Conservation (phyloP, 2,329 filamentous ascomycete genomes). For the Cordyceps militaris region DNA sequence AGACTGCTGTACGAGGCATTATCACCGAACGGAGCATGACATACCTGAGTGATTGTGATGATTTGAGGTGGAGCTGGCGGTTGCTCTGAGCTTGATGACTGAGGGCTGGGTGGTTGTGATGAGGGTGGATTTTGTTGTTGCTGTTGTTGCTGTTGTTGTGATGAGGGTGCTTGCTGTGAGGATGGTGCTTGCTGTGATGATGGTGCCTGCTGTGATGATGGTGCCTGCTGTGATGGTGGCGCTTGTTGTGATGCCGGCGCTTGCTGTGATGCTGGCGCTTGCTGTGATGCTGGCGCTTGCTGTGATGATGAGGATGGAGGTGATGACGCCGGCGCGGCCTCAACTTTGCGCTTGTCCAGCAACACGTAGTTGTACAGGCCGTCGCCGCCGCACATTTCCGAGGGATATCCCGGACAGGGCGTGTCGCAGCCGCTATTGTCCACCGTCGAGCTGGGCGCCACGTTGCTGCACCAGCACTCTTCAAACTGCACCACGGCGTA, state of each 20-base stretch:
- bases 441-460: background rate
- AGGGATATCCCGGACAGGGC: slow-evolving; percentile 1
- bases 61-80: background rate
- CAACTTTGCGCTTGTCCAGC: background rate
- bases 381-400: background rate
- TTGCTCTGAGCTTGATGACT: background rate
- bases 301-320: background rate
- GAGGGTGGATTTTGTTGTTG: background rate
- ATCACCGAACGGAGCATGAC: background rate
- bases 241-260: too few relatives aligned
- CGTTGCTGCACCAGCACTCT: slow-evolving; percentile 7
- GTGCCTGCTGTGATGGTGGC: background rate
- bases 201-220: background rate
- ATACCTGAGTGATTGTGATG: background rate
- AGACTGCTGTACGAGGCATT: background rate
- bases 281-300: background rate
- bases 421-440: background rate
- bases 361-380: background rate
- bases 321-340: background rate
- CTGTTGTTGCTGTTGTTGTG: background rate
- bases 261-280: too few relatives aligned
- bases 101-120: background rate
- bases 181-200: background rate
- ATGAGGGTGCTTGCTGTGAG: background rate
- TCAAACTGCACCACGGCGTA: slow-evolving; percentile 4